Evolutionary conservation across 2,329 filamentous ascomycete species (phyloP).

Genomic region (Chrysosporium queenslandicum): DNA sequence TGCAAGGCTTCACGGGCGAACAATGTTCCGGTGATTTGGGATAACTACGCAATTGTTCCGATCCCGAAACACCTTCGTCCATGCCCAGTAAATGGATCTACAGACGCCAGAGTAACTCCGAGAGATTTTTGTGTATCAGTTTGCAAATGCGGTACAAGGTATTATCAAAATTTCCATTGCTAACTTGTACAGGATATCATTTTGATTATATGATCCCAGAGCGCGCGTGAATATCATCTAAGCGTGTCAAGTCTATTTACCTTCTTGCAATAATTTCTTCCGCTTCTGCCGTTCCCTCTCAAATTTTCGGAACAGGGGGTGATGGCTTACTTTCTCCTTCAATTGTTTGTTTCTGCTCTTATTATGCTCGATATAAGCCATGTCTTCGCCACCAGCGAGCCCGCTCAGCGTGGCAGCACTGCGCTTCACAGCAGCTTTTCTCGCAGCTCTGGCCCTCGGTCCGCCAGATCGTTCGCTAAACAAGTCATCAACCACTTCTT

Average conservation of each 20-base stretch:
- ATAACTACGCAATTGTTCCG: no score
- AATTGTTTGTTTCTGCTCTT: slow-evolving; percentile 59
- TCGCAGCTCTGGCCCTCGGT: slow-evolving; percentile 29
- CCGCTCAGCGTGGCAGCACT: slow-evolving; percentile 79
- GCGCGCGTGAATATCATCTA: no score
- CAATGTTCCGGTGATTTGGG: not conserved
- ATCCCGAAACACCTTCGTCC: no score
- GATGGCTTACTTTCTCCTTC: slow-evolving; percentile 52
- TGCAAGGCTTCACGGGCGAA: not conserved
- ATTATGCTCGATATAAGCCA: slow-evolving; percentile 89
- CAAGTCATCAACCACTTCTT: slow-evolving; percentile 59
- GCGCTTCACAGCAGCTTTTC: slow-evolving; percentile 56
- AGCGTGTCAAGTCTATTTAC: not conserved
- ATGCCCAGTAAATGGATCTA: no score
- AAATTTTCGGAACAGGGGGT: slow-evolving; percentile 57
- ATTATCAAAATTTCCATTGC: no score
- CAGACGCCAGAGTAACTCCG: no score
- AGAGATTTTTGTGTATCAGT: no score
- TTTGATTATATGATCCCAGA: no score
- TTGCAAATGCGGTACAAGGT: no score
- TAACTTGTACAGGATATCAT: no score
- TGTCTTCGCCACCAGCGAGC: slow-evolving; percentile 82
- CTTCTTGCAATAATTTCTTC: slow-evolving; percentile 33
- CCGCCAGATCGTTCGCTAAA: slow-evolving; percentile 49
- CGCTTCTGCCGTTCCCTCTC: slow-evolving; percentile 51